Conservation (phyloP, 306 rosid genomes). For the Trifolium subterraneum region DNA sequence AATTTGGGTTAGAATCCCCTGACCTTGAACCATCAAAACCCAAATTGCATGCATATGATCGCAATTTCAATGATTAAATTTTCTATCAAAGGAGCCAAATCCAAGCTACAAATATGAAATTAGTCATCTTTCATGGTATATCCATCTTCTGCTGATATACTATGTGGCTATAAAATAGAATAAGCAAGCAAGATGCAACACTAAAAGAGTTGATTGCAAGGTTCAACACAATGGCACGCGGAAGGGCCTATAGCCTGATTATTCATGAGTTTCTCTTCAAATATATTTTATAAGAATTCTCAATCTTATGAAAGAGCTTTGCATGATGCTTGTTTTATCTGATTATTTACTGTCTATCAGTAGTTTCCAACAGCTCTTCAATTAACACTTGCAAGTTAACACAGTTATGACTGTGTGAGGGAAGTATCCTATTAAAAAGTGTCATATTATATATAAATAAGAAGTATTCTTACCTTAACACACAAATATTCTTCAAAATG, state of each 20-base stretch:
- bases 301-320: not conserved
- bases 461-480: constrained; percentile 73
- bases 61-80: not conserved
- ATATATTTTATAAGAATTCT: not conserved
- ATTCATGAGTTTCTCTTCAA: not conserved
- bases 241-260: not conserved
- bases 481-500: constrained; percentile 89
- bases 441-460: constrained; percentile 19
- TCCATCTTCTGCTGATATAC: not conserved
- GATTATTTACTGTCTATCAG: not conserved
- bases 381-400: not conserved
- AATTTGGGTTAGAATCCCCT: not conserved
- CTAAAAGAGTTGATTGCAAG: not conserved
- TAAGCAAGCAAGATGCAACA: not conserved
- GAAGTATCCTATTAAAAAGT: constrained; percentile 33
- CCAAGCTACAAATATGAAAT: not conserved
- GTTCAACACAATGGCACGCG: not conserved
- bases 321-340: not conserved
- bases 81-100: not conserved
- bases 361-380: constrained; percentile 25
- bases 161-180: not conserved
- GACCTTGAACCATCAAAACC: constrained; percentile 6
- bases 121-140: not conserved
- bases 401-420: constrained; percentile 2
- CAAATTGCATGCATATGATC: not conserved